Conservation (phyloP, 257 asterid genomes). For the Handroanthus guayacan region DNA sequence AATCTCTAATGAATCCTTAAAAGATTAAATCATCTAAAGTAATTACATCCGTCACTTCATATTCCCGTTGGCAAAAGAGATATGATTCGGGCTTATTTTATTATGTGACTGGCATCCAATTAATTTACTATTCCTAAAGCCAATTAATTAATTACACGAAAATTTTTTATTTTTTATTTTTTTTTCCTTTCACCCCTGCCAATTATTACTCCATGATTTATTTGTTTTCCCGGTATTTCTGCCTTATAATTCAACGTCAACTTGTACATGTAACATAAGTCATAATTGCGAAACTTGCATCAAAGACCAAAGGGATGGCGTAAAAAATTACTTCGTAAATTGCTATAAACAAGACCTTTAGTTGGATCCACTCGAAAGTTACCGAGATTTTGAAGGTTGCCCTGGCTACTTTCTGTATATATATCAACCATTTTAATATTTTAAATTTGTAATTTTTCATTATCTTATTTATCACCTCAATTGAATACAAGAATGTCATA, state of each 20-base stretch:
- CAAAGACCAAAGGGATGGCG: not conserved
- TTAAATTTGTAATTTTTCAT: no score
- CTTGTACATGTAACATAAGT: not conserved
- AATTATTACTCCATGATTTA: not conserved
- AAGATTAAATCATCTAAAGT: not conserved
- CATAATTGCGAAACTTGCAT: not conserved
- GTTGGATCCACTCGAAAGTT: not conserved
- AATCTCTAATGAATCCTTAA: slow-evolving; percentile 10
- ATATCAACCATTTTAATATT: no score
- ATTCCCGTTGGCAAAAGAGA: slow-evolving; percentile 24
- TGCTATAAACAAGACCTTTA: no score
- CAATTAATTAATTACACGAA: no score
- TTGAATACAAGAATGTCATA: no score
- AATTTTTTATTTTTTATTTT: no score
- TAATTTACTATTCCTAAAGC: no score
- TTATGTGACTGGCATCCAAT: no score
- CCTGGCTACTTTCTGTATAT: not conserved
- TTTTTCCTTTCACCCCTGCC: not conserved
- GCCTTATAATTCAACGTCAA: not conserved
- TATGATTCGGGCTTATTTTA: slow-evolving; percentile 30
- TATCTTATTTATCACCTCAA: no score
- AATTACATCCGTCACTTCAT: slow-evolving; percentile 30
- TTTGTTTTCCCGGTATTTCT: slow-evolving; percentile 1
- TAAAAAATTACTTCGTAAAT: no score
- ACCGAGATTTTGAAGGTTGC: no score